These are phyloP conservation scores for Leccinum subgranulosum DNA, from an alignment of 768 basidiomycete species.

Conservation along the genomic window DNA sequence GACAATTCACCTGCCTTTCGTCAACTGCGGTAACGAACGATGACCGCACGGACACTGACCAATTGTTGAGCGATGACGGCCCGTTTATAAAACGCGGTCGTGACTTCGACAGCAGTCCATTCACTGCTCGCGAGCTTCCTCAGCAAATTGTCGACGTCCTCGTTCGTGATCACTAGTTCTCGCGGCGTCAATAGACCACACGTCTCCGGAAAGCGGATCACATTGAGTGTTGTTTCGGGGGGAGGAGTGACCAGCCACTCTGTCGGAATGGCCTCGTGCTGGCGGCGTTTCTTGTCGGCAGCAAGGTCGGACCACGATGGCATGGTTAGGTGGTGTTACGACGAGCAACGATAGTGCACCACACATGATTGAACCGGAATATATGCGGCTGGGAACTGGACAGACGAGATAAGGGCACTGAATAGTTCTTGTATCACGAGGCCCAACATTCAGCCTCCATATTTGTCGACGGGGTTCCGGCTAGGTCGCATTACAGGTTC, in stretches of 20 bases:
- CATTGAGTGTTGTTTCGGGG: constrained; percentile 45
- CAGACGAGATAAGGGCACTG: constrained; percentile 5
- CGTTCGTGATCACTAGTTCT: constrained; percentile 61
- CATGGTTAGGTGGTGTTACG: constrained; percentile 5
- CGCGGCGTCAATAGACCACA: constrained; percentile 54
- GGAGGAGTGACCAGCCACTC: constrained; percentile 59
- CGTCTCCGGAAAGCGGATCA: constrained; percentile 50
- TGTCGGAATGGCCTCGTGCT: constrained; percentile 55
- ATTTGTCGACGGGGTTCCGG: background rate
- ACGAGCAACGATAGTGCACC: background rate
- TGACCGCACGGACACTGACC: constrained; percentile 34
- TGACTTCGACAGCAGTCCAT: constrained; percentile 68
- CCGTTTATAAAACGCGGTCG: constrained; percentile 70
- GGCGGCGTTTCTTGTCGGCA: constrained; percentile 51
- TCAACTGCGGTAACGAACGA: background rate
- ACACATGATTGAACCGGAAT: background rate
- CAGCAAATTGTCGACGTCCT: constrained; percentile 45
- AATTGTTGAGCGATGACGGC: constrained; percentile 80
- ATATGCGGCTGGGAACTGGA: constrained; percentile 7
- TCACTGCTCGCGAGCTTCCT: constrained; percentile 47
- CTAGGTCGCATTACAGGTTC: background rate
- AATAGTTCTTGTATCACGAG: constrained; percentile 2
- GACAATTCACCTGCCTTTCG: constrained; percentile 60
- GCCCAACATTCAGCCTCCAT: background rate
- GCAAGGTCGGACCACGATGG: constrained; percentile 50